Percentiles rank a stretch among this genome's conserved stretches.
phyloP scores from a whole-genome alignment of 768 basidiomycete species.

The Sporobolomyces pararoseus region DNA sequence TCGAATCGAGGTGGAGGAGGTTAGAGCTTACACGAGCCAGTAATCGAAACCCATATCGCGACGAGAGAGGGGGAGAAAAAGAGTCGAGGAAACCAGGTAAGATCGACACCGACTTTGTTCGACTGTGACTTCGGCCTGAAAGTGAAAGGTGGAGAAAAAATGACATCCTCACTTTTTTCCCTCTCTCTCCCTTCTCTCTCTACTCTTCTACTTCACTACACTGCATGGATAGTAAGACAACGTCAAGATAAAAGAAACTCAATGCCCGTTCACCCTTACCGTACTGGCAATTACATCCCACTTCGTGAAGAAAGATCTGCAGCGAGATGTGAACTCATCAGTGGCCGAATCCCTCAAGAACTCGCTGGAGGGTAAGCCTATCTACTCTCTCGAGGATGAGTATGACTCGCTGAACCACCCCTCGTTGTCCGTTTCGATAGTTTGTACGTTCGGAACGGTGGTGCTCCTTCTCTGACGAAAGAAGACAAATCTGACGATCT shows the following conservation, averaged over 20 bases:
- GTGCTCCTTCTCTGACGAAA: constrained; percentile 46
- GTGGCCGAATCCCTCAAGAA: constrained; percentile 48
- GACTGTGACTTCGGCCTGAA: too few relatives aligned
- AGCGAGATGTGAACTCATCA: constrained; percentile 43
- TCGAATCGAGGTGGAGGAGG: not conserved
- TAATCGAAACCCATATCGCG: constrained; percentile 23
- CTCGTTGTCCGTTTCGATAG: too few relatives aligned
- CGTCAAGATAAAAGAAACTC: not conserved
- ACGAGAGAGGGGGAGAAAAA: not conserved
- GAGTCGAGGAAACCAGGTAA: too few relatives aligned
- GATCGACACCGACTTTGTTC: too few relatives aligned
- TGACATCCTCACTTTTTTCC: not conserved
- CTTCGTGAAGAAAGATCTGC: constrained; percentile 48
- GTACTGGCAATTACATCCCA: constrained; percentile 51
- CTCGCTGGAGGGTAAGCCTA: constrained; percentile 42
- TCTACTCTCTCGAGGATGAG: not conserved
- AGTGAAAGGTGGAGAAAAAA: too few relatives aligned
- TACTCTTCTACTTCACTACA: not conserved
- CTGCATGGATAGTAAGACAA: not conserved
- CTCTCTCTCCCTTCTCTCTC: not conserved
- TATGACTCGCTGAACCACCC: not conserved
- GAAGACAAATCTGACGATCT: constrained; percentile 16
- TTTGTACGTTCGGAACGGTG: constrained; percentile 52
- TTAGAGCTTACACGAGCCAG: constrained; percentile 29
- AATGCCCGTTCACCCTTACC: constrained; percentile 47